A percentile compares a stretch with the other conserved stretches of the same genome.
Evolutionary conservation across 768 basidiomycete species (phyloP).

Genomic region (Saitozyma podzolica): DNA sequence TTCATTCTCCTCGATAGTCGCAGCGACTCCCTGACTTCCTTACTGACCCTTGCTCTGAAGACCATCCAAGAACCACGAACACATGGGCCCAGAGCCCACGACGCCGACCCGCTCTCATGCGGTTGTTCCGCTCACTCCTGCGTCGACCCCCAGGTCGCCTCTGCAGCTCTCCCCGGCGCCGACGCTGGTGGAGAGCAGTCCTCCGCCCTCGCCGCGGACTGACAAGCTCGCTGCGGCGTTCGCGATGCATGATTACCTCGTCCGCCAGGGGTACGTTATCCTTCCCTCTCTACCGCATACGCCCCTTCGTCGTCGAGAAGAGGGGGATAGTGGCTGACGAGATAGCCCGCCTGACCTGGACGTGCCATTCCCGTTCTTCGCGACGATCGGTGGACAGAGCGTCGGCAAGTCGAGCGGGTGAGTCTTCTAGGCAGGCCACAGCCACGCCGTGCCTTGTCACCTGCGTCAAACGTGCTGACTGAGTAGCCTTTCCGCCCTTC

Average conservation of each 20-base stretch:
- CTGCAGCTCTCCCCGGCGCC: background rate
- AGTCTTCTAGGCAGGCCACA: slow-evolving; percentile 3
- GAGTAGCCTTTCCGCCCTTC: background rate
- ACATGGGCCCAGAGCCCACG: background rate
- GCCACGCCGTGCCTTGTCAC: background rate
- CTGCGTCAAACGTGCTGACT: background rate
- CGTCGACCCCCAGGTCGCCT: background rate
- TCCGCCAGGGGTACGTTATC: slow-evolving; percentile 1
- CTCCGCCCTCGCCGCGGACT: background rate
- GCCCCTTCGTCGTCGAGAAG: background rate
- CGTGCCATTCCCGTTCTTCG: slow-evolving; percentile 11
- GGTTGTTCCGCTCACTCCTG: background rate
- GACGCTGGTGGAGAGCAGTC: background rate
- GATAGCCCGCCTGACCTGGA: background rate
- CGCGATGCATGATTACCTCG: slow-evolving; percentile 15
- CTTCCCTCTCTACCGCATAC: too few species aligned
- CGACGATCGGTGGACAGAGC: slow-evolving; percentile 25
- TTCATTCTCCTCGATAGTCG: too few species aligned
- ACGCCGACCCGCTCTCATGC: slow-evolving; percentile 13
- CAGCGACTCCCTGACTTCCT: too few species aligned
- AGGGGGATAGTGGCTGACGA: background rate
- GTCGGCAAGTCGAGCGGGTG: slow-evolving; percentile 32
- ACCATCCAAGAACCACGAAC: too few species aligned
- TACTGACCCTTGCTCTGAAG: too few species aligned
- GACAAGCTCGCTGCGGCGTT: background rate